Evolutionary conservation across 2,329 filamentous ascomycete genomes (phyloP), one percentile per base, ranked within the genome.

Genomic region (Colletotrichum navitas): DNA sequence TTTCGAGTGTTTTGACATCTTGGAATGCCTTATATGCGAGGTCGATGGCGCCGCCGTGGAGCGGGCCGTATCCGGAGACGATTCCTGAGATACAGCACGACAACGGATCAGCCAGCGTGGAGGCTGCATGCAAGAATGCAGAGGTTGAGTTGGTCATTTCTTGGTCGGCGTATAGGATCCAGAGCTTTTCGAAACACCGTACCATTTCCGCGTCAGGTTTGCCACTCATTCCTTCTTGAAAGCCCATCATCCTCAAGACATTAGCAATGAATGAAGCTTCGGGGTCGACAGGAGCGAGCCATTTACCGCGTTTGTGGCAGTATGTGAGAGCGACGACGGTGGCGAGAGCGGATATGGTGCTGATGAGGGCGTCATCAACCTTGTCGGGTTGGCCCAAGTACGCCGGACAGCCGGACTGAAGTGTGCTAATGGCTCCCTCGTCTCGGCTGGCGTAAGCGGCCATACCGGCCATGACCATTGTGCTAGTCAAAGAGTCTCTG

Each of bases 31-130:
- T 80, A 76, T 86, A 85, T 0, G 84, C 85, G 4, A 83, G 78
- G 66, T 86, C 85, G 29, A 84, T 84, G 14, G 86, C 85, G 14
- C 85, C 85, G 63, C 83, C 84, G 75, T 87, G 85, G 2, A 87
- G 79, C 24, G 66, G 66, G 10, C 66, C 60, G 24, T 68, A 65
- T 10, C 41, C 60, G 24, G 60, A 58, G 21, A 64, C 66, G 12
- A 68, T 2, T 2, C 83, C 77, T 1, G 81, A 79, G 7, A 82
- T 79, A 12, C 83, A 79, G 29, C 83, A 77, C 39, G 82, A 83
- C 14, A 76, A 61, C 0, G 85, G 84, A 71, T 87, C 85, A 1
- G 84, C 80, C 0, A 87, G 78, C 0, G 84, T 83, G 3, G 85
- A 87, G 1, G 84, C 82, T 2, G 83, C 82, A 56, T 85, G 81